These are phyloP conservation scores for Camelina laxa DNA, from an alignment of 345 rosid genomes.

Conservation along the genomic window DNA sequence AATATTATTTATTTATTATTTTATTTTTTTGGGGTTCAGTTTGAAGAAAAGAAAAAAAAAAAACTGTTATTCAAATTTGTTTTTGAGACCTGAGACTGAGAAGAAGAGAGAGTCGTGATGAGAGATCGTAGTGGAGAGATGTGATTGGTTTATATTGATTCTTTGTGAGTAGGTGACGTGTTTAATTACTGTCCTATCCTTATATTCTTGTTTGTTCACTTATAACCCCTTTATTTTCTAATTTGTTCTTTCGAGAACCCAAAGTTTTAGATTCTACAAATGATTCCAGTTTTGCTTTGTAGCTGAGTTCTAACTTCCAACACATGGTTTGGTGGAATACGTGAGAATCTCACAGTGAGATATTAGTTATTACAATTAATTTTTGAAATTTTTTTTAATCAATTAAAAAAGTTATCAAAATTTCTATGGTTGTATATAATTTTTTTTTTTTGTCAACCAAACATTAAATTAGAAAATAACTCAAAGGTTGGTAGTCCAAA, in stretches of 20 bases:
- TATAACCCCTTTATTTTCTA: neutral
- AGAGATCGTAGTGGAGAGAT: conserved; percentile 47
- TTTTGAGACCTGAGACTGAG: neutral
- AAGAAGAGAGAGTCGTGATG: conserved; percentile 10
- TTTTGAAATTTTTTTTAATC: no score
- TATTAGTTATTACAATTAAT: no score
- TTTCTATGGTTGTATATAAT: no score
- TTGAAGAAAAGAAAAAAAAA: neutral
- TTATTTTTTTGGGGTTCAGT: neutral
- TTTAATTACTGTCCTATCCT: conserved; percentile 47
- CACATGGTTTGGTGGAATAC: neutral
- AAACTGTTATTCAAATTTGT: neutral
- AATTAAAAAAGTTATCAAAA: no score
- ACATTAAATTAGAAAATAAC: no score
- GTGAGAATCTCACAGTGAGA: no score
- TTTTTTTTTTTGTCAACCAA: no score
- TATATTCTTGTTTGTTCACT: neutral
- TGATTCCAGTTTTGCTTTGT: neutral
- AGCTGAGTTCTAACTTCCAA: neutral
- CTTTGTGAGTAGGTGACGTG: conserved; percentile 50
- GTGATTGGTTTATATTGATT: conserved; percentile 60
- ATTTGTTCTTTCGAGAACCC: neutral
- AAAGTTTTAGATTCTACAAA: neutral
- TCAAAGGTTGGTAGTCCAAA: no score
- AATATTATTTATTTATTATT: neutral